Base-by-base conservation (phyloP, 805 yeast species). In the Metschnikowia noctiluminum region DNA sequence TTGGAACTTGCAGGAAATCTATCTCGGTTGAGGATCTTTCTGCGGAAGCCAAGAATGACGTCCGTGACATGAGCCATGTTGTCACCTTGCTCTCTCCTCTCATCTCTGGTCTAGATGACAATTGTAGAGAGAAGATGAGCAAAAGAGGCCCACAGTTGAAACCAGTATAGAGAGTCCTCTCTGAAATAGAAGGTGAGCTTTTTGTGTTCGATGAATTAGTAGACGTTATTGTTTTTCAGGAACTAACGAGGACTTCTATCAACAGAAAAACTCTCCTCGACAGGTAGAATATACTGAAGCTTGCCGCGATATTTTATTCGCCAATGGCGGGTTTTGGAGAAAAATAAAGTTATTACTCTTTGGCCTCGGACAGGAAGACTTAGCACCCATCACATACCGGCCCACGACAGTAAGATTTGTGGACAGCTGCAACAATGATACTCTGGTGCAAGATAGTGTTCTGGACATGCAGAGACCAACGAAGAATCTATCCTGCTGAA, bases 311-410 rank as follows among this genome's bases (percentile, higher is more conserved):
- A 35, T 30, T 10, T 42, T 48, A 12, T 42, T 36, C 32, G 28
- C 35, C 15, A 38, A 38, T 31, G 21, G 21, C 10, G 38, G 35
- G 40, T 28, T 31, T 14, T 48, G 51, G 51, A 43, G 40, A 45
- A 45, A 40, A 27, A 48, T 48, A 9, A 48, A 48, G 39, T 37
- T 48, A 16, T 34, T 48, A 14, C 45, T 48, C n/a, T 32, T 48
- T 15, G 28, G 40, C 35, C 30, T 48, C 36, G 43, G 36, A 14
- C 39, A 31, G 16, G 39, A 42, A 5, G 28, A 38, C 26, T 21
- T 35, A 5, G 16, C 8, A 4, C 44, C 47, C 1, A 9, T 28
- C n/a, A 35, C 35, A 30, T 26, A 27, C 7, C 31, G 26, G 31
- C 38, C 41, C 7, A 35, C 15, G 21, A 13, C 28, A 4, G 34